phyloP scores from a whole-genome alignment of 2,329 filamentous ascomycete species.

The Claviceps citrina region DNA sequence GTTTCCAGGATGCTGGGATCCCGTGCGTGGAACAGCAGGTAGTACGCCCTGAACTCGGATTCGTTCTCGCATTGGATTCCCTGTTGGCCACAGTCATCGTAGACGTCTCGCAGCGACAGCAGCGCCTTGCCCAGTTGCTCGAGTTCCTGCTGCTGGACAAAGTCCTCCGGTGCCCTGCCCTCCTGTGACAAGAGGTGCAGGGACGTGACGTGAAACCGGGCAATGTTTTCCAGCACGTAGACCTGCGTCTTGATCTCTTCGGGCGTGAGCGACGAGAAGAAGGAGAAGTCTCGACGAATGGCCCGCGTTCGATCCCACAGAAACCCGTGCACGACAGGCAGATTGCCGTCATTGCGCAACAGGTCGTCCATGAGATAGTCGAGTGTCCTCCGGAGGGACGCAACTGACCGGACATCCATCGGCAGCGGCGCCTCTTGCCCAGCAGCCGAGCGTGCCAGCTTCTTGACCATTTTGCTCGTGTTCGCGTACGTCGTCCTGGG shows the following conservation, averaged over 20 bases:
- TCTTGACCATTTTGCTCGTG: constrained; percentile 47
- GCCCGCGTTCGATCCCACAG: constrained; percentile 54
- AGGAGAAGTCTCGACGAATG: constrained; percentile 52
- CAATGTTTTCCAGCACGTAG: constrained; percentile 50
- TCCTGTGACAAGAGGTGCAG: constrained; percentile 46
- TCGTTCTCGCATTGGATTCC: constrained; percentile 45
- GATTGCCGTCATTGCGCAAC: constrained; percentile 36
- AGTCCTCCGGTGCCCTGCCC: constrained; percentile 41
- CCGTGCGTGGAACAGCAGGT: constrained; percentile 44
- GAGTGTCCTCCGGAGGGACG: constrained; percentile 41
- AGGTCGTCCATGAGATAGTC: constrained; percentile 49
- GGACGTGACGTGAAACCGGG: constrained; percentile 50
- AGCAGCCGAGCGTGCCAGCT: constrained; percentile 50
- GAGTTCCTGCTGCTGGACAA: constrained; percentile 51
- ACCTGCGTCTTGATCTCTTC: constrained; percentile 44
- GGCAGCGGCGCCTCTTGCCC: constrained; percentile 52
- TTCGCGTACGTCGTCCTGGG: constrained; percentile 28
- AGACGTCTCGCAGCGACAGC: constrained; percentile 48
- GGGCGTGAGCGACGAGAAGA: constrained; percentile 44
- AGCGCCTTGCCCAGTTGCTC: constrained; percentile 52
- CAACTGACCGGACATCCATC: constrained; percentile 49
- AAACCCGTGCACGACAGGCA: constrained; percentile 44
- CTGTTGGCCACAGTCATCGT: constrained; percentile 48
- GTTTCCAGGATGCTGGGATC: constrained; percentile 39
- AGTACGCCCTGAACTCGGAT: constrained; percentile 50